Conservation (phyloP, 2,329 filamentous ascomycete genomes). For the Aschersonia sp. region DNA sequence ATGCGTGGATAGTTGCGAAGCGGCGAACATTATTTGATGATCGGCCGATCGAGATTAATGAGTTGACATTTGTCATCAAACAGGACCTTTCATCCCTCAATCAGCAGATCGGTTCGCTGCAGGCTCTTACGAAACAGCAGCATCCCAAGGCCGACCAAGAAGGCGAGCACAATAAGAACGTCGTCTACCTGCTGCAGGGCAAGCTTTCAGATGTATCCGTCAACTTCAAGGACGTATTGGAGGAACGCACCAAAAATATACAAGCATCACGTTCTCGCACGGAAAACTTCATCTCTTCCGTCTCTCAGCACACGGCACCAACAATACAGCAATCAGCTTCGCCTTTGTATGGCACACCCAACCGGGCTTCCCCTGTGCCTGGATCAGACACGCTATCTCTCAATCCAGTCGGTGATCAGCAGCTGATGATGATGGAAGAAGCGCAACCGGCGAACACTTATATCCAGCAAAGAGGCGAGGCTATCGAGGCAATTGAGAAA, state of each 20-base stretch:
- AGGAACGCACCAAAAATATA: slow-evolving; percentile 94
- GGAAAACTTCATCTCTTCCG: slow-evolving; percentile 89
- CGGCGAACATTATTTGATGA: slow-evolving; percentile 96
- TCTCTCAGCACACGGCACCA: slow-evolving; percentile 60
- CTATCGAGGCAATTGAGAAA: slow-evolving; percentile 90
- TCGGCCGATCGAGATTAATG: slow-evolving; percentile 88
- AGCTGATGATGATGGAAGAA: slow-evolving; percentile 86
- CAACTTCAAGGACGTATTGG: slow-evolving; percentile 94
- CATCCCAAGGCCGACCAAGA: slow-evolving; percentile 65
- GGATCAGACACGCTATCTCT: slow-evolving; percentile 66
- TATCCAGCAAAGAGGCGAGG: slow-evolving; percentile 84
- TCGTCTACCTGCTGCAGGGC: slow-evolving; percentile 79
- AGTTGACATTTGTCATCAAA: slow-evolving; percentile 95
- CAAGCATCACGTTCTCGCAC: slow-evolving; percentile 84
- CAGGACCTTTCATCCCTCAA: slow-evolving; percentile 79
- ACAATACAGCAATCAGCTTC: slow-evolving; percentile 63
- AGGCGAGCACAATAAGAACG: slow-evolving; percentile 96
- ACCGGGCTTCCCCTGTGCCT: slow-evolving; percentile 49
- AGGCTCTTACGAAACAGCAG: slow-evolving; percentile 61
- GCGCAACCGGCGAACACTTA: slow-evolving; percentile 75
- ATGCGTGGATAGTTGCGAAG: slow-evolving; percentile 54
- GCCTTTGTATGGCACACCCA: slow-evolving; percentile 72
- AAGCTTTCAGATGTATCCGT: slow-evolving; percentile 84
- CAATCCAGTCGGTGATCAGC: slow-evolving; percentile 68
- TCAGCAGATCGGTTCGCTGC: slow-evolving; percentile 74